Evolutionary conservation across 2,329 filamentous ascomycete species (phyloP).

Genomic region (Epichloe elymi): DNA sequence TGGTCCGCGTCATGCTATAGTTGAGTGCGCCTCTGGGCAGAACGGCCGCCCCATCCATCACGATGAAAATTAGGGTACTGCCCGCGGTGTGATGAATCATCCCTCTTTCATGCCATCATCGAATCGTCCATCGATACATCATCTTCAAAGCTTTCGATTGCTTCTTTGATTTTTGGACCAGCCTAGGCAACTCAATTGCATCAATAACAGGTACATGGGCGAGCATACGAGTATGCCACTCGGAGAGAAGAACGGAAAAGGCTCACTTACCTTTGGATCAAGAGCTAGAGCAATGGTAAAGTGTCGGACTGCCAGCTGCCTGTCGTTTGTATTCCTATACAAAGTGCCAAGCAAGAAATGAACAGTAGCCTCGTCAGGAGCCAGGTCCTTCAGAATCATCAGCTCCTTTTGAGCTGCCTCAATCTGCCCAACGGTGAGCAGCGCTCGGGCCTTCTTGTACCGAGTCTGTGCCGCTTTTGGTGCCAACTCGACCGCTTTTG

Average conservation of each 20-base stretch:
- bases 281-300: conserved; percentile 91
- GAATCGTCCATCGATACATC: conserved; percentile 58
- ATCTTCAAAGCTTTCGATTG: conserved; percentile 82
- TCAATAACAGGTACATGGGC: background rate
- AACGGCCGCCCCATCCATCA: background rate
- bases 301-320: conserved; percentile 73
- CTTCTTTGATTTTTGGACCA: conserved; percentile 87
- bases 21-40: background rate
- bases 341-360: conserved; percentile 87
- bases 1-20: background rate
- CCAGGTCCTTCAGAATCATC: conserved; percentile 76
- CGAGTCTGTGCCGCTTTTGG: conserved; percentile 70
- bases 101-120: conserved; percentile 37
- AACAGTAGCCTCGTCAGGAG: conserved; percentile 88
- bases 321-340: conserved; percentile 60
- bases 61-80: no score
- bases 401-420: conserved; percentile 69
- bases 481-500: conserved; percentile 67
- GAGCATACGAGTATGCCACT: background rate
- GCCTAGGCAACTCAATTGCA: conserved; percentile 40
- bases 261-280: conserved; percentile 81
- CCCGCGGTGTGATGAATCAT: no score
- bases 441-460: conserved; percentile 82
- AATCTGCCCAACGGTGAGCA: conserved; percentile 62
- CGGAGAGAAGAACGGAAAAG: background rate